Evolutionary conservation across 2,329 filamentous ascomycete genomes (phyloP).

Genomic region (Aspergillus luchuensis): DNA sequence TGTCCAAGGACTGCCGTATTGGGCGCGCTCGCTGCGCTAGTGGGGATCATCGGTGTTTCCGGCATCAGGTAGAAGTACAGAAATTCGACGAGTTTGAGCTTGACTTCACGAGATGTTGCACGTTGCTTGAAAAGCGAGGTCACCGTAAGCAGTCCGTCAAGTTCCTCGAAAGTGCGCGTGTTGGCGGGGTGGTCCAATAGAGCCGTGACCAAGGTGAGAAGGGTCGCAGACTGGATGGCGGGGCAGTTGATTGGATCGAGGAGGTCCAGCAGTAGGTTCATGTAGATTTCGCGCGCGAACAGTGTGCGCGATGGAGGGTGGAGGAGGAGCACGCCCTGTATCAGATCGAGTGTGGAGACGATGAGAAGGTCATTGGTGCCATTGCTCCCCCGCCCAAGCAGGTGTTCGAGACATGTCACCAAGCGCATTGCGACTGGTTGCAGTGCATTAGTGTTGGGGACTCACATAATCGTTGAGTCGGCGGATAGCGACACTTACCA

Average conservation of each 20-base stretch:
- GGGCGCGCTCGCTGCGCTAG: conserved; percentile 28
- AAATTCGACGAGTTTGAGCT: conserved; percentile 95
- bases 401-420: conserved; percentile 79
- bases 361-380: conserved; percentile 87
- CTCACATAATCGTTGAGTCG: background rate
- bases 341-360: conserved; percentile 80
- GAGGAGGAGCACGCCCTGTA: conserved; percentile 83
- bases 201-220: conserved; percentile 86
- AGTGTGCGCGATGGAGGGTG: conserved; percentile 87
- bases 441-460: conserved; percentile 9
- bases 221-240: conserved; percentile 84
- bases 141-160: conserved; percentile 88
- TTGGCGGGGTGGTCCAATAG: conserved; percentile 84
- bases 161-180: conserved; percentile 85
- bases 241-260: conserved; percentile 91
- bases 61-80: conserved; percentile 99
- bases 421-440: conserved; percentile 73
- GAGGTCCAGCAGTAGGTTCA: conserved; percentile 95
- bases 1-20: conserved; percentile 52
- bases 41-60: conserved; percentile 60
- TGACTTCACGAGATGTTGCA: conserved; percentile 82
- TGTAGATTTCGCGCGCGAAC: conserved; percentile 86
- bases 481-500: conserved; percentile 47
- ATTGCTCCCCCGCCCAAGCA: conserved; percentile 78
- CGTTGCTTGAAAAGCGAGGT: conserved; percentile 91